Base-by-base conservation (phyloP, 2,329 filamentous ascomycete genomes). In the Fusarium foetens region DNA sequence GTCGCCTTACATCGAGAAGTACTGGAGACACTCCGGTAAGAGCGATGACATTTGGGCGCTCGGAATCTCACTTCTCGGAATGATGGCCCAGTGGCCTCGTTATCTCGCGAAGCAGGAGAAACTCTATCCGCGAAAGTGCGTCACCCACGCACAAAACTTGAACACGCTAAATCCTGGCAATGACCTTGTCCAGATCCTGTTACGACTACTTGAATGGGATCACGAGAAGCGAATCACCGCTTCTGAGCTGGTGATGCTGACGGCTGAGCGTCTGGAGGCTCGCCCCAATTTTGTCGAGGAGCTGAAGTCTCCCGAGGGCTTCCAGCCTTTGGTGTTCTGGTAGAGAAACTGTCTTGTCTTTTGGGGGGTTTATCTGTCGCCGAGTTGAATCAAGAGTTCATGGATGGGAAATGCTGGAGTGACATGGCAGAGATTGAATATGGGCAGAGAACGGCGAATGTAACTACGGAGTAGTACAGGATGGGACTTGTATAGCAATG, bases 31-130 rank as follows among this genome's bases (percentile, higher is more conserved):
- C 42, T 42, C 36, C 8, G 79, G 79, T 1, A 66, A 68, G 17
- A 72, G 70, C 11, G 80, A 81, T 41, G 80, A 81, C n/a, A 72
- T 81, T 8, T 81, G 80, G 80, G 80, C 80, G 8, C 64, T 81
- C 11, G 80, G 80, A 1, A 64, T 81, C 21, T 76, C 78, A 6
- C 48, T 79, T 25, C 72, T 81, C 17, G 76, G 72, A 3, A 78
- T 81, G 79, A 68, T 80, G 57, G 71, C 58, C 13, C 80, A 80
- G 65, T 73, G 60, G 73, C 80, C 79, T 17, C 49, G 19, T 38
- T 60, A 76, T 10, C 54, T 57, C 8, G 63, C 59, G 5, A 65
- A 71, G 23, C 58, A 73, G 7, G 72, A 73, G 14, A 63, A 58
- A 11, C 52, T 68, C n/a, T 81, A 80, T 53, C 72, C 77, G 0